Base-by-base conservation (phyloP, 495 filamentous ascomycete genomes). In the Melanomma pulvis-pyrius region DNA sequence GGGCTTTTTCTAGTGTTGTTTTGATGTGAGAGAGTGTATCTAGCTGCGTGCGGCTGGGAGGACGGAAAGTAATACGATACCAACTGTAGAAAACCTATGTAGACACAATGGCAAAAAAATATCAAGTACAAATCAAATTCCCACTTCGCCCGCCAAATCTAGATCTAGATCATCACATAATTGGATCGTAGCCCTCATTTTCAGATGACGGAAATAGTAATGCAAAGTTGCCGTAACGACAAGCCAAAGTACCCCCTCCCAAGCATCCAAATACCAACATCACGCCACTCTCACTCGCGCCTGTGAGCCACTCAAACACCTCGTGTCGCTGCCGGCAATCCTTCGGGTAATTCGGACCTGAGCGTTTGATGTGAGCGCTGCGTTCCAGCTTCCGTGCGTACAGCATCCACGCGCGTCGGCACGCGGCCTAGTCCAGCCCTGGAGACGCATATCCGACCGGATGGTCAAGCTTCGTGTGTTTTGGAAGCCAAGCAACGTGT, bases 391-490 rank as follows among this genome's bases (percentile, higher is more conserved):
- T 51, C 48, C 48, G 48, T 51, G 39, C 39, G 39, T 44, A 44
- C 39, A 44, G 9, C 2, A 44, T 15, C 5, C 39, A 34, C 30
- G 12, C 30, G 30, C 12, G 30, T 34, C 30, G 30, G 30, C 30
- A n/a, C n/a, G n/a, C n/a, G 24, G 49, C 4, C 49, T 15, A 5
- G 30, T 54, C 24, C 26, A 32, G 22, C 25, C 25, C 13, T 29
- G 26, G 25, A 55, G 52, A 55, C 29, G 52, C 28, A 36, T 36
- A 13, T 36, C 32, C 32, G 32, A 13, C 13, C 32, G 32, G 32
- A 36, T 26, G 47, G 55, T 61, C 63, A 66, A 66, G 63, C 63
- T 66, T 60, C 26, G 63, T 48, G 26, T 55, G 63, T 66, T 65
- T 66, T 28, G 55, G 49, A 47, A 50, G 62, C 39, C 39, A 44